Evolutionary conservation across 306 rosid species (phyloP).

Genomic region (Dicorynia guianensis): DNA sequence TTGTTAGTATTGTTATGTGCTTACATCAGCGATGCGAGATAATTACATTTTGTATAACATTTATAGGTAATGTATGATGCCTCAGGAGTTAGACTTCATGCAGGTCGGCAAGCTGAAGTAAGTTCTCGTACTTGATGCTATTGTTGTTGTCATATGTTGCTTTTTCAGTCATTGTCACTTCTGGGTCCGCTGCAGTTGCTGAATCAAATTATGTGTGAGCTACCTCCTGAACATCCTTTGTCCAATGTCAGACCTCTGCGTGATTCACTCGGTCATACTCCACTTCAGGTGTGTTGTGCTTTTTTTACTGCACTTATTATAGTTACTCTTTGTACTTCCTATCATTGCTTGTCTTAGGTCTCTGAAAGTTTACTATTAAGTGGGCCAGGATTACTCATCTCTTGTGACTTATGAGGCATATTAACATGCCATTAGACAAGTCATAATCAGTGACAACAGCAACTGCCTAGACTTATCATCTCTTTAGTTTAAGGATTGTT

Average conservation of each 20-base stretch:
- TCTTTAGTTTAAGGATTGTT: no score
- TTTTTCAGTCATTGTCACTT: slow-evolving; percentile 4
- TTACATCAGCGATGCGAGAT: slow-evolving; percentile 19
- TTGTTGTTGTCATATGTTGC: slow-evolving; percentile 22
- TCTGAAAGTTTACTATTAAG: neutral
- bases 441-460: no score
- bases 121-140: slow-evolving; percentile 31
- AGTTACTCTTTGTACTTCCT: slow-evolving; percentile 7
- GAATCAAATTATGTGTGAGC: slow-evolving; percentile 94
- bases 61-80: slow-evolving; percentile 97
- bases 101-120: slow-evolving; percentile 97
- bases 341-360: slow-evolving; percentile 6
- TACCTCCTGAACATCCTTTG: slow-evolving; percentile 90
- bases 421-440: neutral
- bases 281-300: slow-evolving; percentile 74
- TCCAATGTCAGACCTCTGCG: slow-evolving; percentile 78
- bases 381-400: slow-evolving; percentile 25
- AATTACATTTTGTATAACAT: slow-evolving; percentile 21
- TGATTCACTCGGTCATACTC: slow-evolving; percentile 98
- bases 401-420: slow-evolving; percentile 11
- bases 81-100: slow-evolving; percentile 95
- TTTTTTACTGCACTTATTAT: slow-evolving; percentile 36
- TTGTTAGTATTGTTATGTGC: slow-evolving; percentile 1
- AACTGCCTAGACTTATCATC: no score
- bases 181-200: slow-evolving; percentile 68